Conservation (phyloP, 257 asterid species). For the Anisodus acutangulus region DNA sequence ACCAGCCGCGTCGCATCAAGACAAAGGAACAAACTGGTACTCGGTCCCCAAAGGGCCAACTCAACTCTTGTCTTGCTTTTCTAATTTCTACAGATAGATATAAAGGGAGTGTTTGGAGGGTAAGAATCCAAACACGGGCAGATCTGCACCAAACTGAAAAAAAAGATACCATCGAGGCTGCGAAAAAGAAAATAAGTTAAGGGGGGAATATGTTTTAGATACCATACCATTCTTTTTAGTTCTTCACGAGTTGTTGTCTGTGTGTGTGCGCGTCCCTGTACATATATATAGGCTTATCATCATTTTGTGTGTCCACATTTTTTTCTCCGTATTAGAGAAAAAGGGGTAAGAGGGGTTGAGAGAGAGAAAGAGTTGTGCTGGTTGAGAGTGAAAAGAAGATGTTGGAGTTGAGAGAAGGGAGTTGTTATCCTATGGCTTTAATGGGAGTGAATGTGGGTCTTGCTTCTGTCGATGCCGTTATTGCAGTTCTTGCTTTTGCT, state of each 20-base stretch:
- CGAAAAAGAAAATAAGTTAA: background rate
- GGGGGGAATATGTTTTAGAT: constrained; percentile 30
- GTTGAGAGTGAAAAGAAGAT: constrained; percentile 38
- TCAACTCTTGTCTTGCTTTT: background rate
- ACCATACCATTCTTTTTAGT: constrained; percentile 12
- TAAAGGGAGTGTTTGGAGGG: constrained; percentile 4
- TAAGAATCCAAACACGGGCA: background rate
- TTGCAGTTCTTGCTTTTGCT: constrained; percentile 70
- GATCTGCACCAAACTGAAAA: constrained; percentile 27
- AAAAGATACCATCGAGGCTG: constrained; percentile 27
- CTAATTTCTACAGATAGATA: background rate
- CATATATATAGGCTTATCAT: constrained; percentile 16
- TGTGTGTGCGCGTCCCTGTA: background rate
- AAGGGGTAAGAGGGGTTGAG: constrained; percentile 5
- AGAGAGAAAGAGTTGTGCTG: background rate
- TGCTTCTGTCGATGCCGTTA: constrained; percentile 66
- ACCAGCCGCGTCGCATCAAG: constrained; percentile 36
- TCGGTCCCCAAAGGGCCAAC: constrained; percentile 28
- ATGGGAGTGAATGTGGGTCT: constrained; percentile 67
- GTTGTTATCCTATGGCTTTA: constrained; percentile 65
- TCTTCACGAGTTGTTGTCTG: background rate
- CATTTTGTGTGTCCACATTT: constrained; percentile 14
- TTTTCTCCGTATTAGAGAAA: background rate
- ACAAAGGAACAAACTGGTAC: constrained; percentile 19
- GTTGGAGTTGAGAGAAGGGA: constrained; percentile 61